These are phyloP conservation scores for Blastosporella zonata DNA, from an alignment of 1,284 basidiomycete genomes.

Conservation along the genomic window DNA sequence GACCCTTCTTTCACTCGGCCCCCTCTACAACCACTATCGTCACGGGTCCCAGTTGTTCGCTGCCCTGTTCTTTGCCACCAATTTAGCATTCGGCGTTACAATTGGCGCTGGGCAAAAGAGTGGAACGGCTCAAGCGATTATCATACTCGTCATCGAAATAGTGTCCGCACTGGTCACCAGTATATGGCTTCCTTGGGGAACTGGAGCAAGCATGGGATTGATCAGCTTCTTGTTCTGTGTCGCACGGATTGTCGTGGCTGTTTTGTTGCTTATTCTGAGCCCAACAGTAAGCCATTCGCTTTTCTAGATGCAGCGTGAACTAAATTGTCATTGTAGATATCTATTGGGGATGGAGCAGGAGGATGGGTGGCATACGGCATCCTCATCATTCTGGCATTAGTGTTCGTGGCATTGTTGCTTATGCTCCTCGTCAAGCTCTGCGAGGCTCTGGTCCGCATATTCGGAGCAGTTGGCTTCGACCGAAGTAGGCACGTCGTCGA, in stretches of 20 bases:
- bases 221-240: slow-evolving; percentile 92
- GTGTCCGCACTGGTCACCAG: slow-evolving; percentile 81
- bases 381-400: slow-evolving; percentile 81
- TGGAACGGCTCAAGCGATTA: slow-evolving; percentile 88
- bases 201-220: slow-evolving; percentile 93
- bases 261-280: slow-evolving; percentile 85
- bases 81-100: slow-evolving; percentile 77
- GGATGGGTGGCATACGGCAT: slow-evolving; percentile 95
- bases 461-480: slow-evolving; percentile 82
- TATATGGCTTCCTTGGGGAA: slow-evolving; percentile 94
- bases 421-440: slow-evolving; percentile 85
- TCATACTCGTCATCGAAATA: slow-evolving; percentile 86
- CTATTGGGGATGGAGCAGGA: slow-evolving; percentile 70
- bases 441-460: slow-evolving; percentile 80
- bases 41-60: slow-evolving; percentile 91
- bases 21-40: slow-evolving; percentile 94
- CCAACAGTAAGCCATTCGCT: slow-evolving; percentile 65
- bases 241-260: slow-evolving; percentile 84
- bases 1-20: slow-evolving; percentile 87
- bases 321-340: slow-evolving; percentile 54
- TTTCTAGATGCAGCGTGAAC: no score
- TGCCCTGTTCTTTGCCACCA: slow-evolving; percentile 76
- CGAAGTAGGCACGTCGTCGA: slow-evolving; percentile 78
- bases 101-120: slow-evolving; percentile 88
- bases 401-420: slow-evolving; percentile 77